Percentiles rank a stretch among this genome's conserved stretches.
Conservation (phyloP, 164 flowering plant species). For the Brasenia schreberi region DNA sequence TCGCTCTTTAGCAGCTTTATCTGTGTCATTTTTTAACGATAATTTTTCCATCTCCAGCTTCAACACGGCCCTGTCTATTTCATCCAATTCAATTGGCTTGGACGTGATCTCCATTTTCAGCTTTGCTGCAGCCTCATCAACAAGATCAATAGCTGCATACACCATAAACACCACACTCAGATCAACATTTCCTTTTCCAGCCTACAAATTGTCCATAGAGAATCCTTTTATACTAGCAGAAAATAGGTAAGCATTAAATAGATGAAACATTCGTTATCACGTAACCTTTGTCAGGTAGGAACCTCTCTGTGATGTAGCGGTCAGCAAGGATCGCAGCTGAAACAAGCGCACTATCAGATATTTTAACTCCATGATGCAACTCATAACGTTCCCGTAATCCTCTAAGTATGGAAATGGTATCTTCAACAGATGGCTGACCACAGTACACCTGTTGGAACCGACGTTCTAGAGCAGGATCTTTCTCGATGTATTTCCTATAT, state of each 20-base stretch:
- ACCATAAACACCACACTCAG: not conserved
- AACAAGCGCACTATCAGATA: slow-evolving; percentile 90
- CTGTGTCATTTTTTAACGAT: slow-evolving; percentile 79
- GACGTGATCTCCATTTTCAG: slow-evolving; percentile 98
- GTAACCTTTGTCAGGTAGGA: slow-evolving; percentile 94
- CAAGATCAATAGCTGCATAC: slow-evolving; percentile 81
- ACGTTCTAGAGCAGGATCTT: slow-evolving; percentile 92
- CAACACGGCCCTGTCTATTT: slow-evolving; percentile 68
- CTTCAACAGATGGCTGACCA: slow-evolving; percentile 86
- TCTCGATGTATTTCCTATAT: slow-evolving; percentile 87
- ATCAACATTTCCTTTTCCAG: not conserved
- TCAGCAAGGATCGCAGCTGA: slow-evolving; percentile 86
- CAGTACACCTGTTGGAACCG: slow-evolving; percentile 93
- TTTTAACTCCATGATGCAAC: slow-evolving; percentile 92
- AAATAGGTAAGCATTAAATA: not conserved
- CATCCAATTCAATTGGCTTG: slow-evolving; percentile 91
- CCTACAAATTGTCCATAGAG: not conserved
- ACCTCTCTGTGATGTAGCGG: slow-evolving; percentile 82
- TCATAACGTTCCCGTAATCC: slow-evolving; percentile 91
- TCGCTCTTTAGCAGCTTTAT: slow-evolving; percentile 77
- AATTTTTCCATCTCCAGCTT: slow-evolving; percentile 89
- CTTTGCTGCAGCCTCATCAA: slow-evolving; percentile 98
- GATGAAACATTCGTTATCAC: not conserved
- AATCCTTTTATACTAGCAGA: not conserved
- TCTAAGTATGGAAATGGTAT: slow-evolving; percentile 86